Evolutionary conservation across 2,329 filamentous ascomycete genomes (phyloP), one percentile per base, ranked within the genome.

Genomic region (Coniochaeta sp.): DNA sequence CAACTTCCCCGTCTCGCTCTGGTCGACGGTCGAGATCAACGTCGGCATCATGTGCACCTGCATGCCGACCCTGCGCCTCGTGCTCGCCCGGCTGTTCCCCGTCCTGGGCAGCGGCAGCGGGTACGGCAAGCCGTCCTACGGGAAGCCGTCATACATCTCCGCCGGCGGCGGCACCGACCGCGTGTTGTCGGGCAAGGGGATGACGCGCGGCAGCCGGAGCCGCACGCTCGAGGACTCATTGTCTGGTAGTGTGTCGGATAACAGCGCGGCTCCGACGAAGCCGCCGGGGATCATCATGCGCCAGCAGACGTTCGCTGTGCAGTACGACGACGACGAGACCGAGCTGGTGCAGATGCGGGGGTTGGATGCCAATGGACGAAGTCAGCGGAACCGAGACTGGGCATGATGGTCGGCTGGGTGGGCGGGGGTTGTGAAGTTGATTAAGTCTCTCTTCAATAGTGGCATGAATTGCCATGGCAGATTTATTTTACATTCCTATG

Each of bases 21-120:
- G 72, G 71, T 73, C 70, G 17, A 70, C 69, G 2, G 67, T 74
- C 32, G 73, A 74, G 61, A 67, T 73, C 60, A 68, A 70, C 59
- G 66, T 72, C 26, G 69, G 70, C 61, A 69, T 73, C 59, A 70
- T 73, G 10, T 73, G 71, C 63, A 64, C 70, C 7, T 73, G 70
- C 64, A 68, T 74, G 68, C 71, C 72, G 0, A 63, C 68, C 0
- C 34, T 71, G 4, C 68, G 71, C 3, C 65, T 71, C 4, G 36
- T 72, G 14, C 62, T 72, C 16, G 65, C 71, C 3, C 66, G 67
- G 59, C 32, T 66, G 26, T 71, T 71, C 65, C 70, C 70, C 4
- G 9, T 34, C 1, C 52, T 66, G 4, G 44, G 61, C 9, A 64
- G 62, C 40, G 24, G 22, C 34, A 58, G 6, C 40, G 24, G 19